Evolutionary conservation across 2,329 filamentous ascomycete species (phyloP), one percentile per base, ranked within the genome.

Genomic region (Macrophomina tecta): DNA sequence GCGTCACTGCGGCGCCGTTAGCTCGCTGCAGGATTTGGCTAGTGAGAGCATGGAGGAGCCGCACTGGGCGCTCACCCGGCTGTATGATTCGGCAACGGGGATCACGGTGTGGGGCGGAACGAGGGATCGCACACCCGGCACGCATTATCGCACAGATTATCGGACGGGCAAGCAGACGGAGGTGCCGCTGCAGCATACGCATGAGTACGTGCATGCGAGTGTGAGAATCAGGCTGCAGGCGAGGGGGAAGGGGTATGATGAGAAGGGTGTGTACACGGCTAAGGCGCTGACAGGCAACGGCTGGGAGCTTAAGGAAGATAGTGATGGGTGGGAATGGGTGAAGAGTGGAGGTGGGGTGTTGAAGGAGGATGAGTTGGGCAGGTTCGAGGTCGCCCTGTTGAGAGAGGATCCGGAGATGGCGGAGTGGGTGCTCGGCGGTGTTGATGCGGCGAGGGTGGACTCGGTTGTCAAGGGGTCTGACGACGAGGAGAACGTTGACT

Each of bases 131-230:
- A 69, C 65, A 11, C 72, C 69, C 34, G 58, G 40, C 32, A 7
- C 11, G 28, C 69, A 70, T 34, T 30, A 23, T 34, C 46, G 48
- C 18, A 53, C 58, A 32, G 68, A 67, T 53, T 69, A 65, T 51
- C 32, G 46, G 8, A 68, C 61, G 5, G 67, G 69, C 16, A 65
- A 55, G 34, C 45, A 42, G 38, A 63, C 12, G 28, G 12, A 4
- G n/a, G 9, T 18, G 32, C 55, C 40, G n/a, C 53, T 72, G 42
- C 30, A 28, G 30, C 49, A 68, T 16, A 72, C 71, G 23, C 55
- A 65, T 32, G 71, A 72, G 61, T 36, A 12, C 12, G 58, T 72
- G 49, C 71, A 72, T 48, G 61, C 64, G 4, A 69, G 64, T 42
- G 71, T 72, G 8, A 60, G 71, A 14, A 60, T 67, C 46, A 58